Evolutionary conservation across 2,329 filamentous ascomycete species (phyloP).

Genomic region (Hypoxylon sp.): DNA sequence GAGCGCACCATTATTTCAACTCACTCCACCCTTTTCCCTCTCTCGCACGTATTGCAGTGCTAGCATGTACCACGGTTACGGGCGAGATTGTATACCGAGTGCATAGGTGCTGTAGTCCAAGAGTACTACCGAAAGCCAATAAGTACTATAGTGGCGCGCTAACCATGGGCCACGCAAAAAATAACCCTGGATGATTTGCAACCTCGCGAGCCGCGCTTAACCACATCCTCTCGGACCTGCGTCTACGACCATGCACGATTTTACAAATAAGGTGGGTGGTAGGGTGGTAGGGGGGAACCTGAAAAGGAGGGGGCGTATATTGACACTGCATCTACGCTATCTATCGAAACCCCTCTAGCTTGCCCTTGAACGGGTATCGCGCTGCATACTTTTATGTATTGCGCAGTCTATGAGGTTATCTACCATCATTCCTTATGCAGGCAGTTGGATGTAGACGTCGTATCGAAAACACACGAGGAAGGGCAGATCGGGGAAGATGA

Average conservation of each 20-base stretch:
- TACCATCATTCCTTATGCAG: slow-evolving; percentile 21
- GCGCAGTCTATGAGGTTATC: slow-evolving; percentile 12
- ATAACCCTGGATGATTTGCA: slow-evolving; percentile 36
- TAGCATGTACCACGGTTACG: slow-evolving; percentile 16
- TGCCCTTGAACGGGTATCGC: slow-evolving; percentile 35
- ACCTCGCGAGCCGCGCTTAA: slow-evolving; percentile 55
- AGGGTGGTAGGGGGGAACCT: slow-evolving; percentile 4
- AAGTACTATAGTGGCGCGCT: slow-evolving; percentile 37
- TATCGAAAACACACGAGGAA: slow-evolving; percentile 12
- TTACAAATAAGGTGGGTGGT: slow-evolving; percentile 43
- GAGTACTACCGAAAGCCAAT: slow-evolving; percentile 22
- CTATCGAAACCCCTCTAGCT: slow-evolving; percentile 47
- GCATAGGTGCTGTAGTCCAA: slow-evolving; percentile 10
- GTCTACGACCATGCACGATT: slow-evolving; percentile 55
- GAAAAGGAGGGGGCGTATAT: slow-evolving; percentile 30
- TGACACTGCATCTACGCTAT: slow-evolving; percentile 38
- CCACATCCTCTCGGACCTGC: slow-evolving; percentile 62
- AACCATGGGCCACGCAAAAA: slow-evolving; percentile 33
- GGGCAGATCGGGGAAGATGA: neutral
- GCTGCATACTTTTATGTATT: slow-evolving; percentile 23
- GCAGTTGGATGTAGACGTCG: slow-evolving; percentile 5
- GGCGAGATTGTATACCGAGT: slow-evolving; percentile 14
- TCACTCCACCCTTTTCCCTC: neutral
- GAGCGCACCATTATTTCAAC: slow-evolving; percentile 5
- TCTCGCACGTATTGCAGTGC: slow-evolving; percentile 5